These are phyloP conservation scores for Pelargonium exstipulatum DNA, from an alignment of 441 rosid genomes.

Conservation along the genomic window DNA sequence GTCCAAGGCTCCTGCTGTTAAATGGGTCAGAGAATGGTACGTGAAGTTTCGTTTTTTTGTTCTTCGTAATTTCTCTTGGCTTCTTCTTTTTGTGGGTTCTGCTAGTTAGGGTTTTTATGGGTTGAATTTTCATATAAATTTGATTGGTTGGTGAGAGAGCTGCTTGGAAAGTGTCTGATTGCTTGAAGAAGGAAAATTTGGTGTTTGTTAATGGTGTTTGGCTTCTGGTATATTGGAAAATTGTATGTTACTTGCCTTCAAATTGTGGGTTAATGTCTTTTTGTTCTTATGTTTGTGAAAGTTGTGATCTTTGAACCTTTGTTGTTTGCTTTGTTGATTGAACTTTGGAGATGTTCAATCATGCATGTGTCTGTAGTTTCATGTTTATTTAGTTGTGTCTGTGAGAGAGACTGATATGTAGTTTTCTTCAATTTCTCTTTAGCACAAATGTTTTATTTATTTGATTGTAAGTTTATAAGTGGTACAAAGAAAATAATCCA, in stretches of 20 bases:
- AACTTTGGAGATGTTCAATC: neutral
- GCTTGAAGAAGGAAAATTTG: neutral
- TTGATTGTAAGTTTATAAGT: neutral
- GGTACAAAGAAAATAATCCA: no score
- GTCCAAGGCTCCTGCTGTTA: slow-evolving; percentile 68
- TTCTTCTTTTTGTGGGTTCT: neutral
- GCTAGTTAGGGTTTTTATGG: neutral
- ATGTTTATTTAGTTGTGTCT: neutral
- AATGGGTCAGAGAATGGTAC: slow-evolving; percentile 78
- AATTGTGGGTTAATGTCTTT: neutral
- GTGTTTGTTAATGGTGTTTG: neutral
- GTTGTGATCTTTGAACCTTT: neutral
- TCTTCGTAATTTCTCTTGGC: neutral
- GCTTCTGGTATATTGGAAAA: neutral
- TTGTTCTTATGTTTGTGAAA: neutral
- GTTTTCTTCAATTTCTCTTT: neutral
- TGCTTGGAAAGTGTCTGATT: neutral
- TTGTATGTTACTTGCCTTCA: neutral
- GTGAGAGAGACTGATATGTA: neutral
- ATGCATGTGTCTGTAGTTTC: no score
- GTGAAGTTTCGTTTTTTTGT: neutral
- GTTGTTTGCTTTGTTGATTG: neutral
- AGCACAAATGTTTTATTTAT: neutral
- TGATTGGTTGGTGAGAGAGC: neutral
- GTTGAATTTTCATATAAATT: neutral